Evolutionary conservation across 2,329 filamentous ascomycete species (phyloP), one percentile per base, ranked within the genome.

Genomic region (Exophiala calicioides): DNA sequence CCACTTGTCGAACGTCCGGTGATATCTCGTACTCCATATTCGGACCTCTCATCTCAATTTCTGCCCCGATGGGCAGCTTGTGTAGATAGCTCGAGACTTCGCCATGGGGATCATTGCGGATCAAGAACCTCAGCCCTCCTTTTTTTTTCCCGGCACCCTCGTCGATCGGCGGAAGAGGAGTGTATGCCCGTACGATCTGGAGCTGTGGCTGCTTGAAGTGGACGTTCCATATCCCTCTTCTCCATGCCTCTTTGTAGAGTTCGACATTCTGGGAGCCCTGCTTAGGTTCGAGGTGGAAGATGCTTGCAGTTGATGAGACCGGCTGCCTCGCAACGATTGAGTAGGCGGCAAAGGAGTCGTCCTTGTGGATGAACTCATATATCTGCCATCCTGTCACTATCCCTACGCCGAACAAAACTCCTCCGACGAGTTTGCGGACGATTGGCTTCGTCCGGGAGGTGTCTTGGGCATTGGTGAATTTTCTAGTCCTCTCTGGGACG

Each of bases 141-240:
- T 65, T 56, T 23, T 65, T 58, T 26, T 66, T 58, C 5, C 53
- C 44, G 18, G 51, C 44, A 24, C 48, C 10, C 62, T 60, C n/a
- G 1, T 58, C 59, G 2, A 66, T 60, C 0, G 81, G 77, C 0
- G 89, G 91, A 0, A 98, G 73, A 1, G 91, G 90, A 3, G 93
- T 97, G 68, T 98, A 98, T 47, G 89, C 84, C 52, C 93, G 75
- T 32, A 88, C 88, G 58, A 98, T 95, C 68, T 96, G 90, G 47
- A 97, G 71, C 65, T 95, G 84, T 2, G 93, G 93, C 70, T 97
- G 93, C 70, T 95, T 95, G 62, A 95, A 82, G 71, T 96, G 86
- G 24, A 97, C 85, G 53, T 85, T 90, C 86, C 89, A 95, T 31
- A 94, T 76, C 3, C 86, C 85, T 45, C 79, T 74, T 32, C 68